A percentile compares a stretch with the other conserved stretches of the same genome.
These are phyloP conservation scores for Gracilaria vermiculophylla DNA, from an alignment of 23 red algal genomes.

Conservation along the genomic window DNA sequence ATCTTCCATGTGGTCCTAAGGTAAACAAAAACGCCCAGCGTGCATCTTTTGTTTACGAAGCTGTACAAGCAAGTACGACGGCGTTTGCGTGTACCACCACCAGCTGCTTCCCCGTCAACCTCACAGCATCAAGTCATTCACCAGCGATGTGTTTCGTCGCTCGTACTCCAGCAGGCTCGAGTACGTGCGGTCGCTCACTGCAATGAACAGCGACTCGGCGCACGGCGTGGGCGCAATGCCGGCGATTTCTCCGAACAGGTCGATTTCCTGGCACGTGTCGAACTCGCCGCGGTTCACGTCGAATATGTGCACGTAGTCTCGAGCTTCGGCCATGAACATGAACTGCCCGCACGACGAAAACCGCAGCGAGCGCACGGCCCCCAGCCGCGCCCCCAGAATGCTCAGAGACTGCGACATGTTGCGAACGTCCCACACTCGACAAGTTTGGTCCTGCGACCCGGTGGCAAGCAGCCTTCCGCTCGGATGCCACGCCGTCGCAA, in stretches of 20 bases:
- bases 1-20: no score
- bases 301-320: conserved; percentile 92
- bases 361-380: conserved; percentile 75
- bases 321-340: conserved; percentile 77
- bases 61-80: neutral
- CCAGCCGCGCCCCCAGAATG: conserved; percentile 68
- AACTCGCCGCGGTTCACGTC: conserved; percentile 72
- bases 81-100: neutral
- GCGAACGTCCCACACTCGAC: conserved; percentile 91
- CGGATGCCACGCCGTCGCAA: conserved; percentile 93
- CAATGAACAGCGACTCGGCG: conserved; percentile 73
- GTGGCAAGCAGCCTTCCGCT: conserved; percentile 82
- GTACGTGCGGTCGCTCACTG: conserved; percentile 76
- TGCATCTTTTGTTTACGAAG: neutral
- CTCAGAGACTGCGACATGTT: conserved; percentile 57
- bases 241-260: conserved; percentile 90
- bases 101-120: neutral
- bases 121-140: conserved; percentile 10
- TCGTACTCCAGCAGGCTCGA: conserved; percentile 80
- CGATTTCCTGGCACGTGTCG: conserved; percentile 79
- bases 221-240: conserved; percentile 71
- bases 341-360: conserved; percentile 81
- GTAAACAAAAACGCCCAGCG: no score
- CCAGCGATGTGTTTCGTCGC: conserved; percentile 15
- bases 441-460: conserved; percentile 90